Evolutionary conservation across 108 stramenopile genomes (phyloP).

Genomic region (Skeletonema grethae): DNA sequence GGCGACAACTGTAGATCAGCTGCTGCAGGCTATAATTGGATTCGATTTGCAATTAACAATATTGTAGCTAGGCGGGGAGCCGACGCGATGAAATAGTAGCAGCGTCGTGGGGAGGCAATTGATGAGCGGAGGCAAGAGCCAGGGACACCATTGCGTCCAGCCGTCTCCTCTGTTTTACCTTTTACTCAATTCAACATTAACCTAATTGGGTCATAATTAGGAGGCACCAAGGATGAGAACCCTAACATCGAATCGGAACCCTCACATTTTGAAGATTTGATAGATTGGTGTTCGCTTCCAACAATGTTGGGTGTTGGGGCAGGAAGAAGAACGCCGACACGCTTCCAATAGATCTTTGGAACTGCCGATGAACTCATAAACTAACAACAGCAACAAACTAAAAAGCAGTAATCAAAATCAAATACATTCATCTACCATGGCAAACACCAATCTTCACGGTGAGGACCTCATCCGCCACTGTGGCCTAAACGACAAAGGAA

Average conservation of each 20-base stretch:
- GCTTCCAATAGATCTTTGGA: not conserved
- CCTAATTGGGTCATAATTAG: not conserved
- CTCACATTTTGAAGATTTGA: no score
- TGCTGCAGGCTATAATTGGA: not conserved
- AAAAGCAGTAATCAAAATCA: not conserved
- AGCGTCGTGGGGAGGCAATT: not conserved
- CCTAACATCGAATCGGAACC: no score
- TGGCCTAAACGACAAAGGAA: conserved; percentile 52
- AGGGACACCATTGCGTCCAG: not conserved
- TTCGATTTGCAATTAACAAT: not conserved
- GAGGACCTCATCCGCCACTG: conserved; percentile 56
- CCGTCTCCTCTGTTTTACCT: not conserved
- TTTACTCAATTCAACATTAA: no score
- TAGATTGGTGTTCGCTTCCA: not conserved
- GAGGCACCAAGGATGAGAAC: not conserved
- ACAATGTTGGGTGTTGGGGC: not conserved
- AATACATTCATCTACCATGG: conserved; percentile 14
- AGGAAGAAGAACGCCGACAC: not conserved
- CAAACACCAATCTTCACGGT: conserved; percentile 34
- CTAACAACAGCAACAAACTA: not conserved
- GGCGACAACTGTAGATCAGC: not conserved
- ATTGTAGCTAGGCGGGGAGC: not conserved
- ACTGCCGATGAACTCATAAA: not conserved
- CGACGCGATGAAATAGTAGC: not conserved
- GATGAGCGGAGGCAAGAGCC: not conserved